Percentiles rank a stretch among this genome's conserved stretches.
These are phyloP conservation scores for Exserohilum turcica DNA, from an alignment of 2,329 filamentous ascomycete genomes.

Conservation along the genomic window DNA sequence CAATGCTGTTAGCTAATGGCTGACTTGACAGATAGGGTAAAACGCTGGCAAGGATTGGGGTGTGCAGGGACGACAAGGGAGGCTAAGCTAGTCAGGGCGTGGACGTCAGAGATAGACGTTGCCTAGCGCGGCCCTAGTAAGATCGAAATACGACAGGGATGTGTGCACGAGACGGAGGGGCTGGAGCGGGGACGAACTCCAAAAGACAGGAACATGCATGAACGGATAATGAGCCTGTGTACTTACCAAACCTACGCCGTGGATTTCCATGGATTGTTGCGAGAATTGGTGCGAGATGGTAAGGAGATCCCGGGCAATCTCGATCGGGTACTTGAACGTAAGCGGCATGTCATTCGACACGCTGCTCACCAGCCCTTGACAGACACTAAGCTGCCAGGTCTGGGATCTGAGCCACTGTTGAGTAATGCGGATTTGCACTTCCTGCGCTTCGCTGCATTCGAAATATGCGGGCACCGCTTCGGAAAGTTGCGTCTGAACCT, in stretches of 20 bases:
- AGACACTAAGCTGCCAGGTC: constrained; percentile 74
- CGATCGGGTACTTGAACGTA: constrained; percentile 65
- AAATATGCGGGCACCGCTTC: constrained; percentile 62
- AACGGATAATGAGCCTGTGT: constrained; percentile 13
- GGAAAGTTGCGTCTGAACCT: constrained; percentile 57
- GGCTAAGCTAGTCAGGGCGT: constrained; percentile 25
- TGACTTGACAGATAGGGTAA: constrained; percentile 23
- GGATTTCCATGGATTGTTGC: constrained; percentile 72
- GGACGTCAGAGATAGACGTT: constrained; percentile 39
- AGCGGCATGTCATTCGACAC: constrained; percentile 63
- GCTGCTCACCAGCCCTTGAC: constrained; percentile 67
- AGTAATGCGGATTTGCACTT: constrained; percentile 70
- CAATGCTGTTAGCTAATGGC: constrained; percentile 31
- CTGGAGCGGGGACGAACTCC: constrained; percentile 19
- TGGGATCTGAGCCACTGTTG: constrained; percentile 74
- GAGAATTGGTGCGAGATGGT: constrained; percentile 73
- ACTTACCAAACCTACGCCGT: constrained; percentile 74
- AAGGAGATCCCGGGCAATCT: constrained; percentile 65
- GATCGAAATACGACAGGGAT: constrained; percentile 30
- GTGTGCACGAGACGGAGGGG: constrained; percentile 22
- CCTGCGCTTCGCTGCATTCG: constrained; percentile 67
- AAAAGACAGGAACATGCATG: constrained; percentile 18
- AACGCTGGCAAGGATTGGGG: constrained; percentile 14
- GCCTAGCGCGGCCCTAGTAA: constrained; percentile 28
- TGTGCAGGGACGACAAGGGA: constrained; percentile 21